phyloP scores from a whole-genome alignment of 1,284 basidiomycete species.

The Coniferiporia weirii region DNA sequence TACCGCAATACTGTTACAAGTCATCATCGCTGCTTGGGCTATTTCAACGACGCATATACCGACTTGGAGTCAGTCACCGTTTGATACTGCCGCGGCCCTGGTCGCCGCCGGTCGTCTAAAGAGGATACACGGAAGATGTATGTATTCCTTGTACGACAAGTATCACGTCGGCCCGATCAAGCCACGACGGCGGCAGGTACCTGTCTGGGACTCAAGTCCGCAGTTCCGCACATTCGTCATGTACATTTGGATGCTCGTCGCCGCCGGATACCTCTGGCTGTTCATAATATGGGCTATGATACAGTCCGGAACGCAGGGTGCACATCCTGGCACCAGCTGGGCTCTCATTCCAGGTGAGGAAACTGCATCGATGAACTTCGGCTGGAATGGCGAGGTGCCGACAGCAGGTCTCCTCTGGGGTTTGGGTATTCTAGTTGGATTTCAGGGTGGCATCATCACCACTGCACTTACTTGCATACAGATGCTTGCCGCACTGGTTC shows the following conservation, averaged over 20 bases:
- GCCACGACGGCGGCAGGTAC: neutral
- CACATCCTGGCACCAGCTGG: neutral
- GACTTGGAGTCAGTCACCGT: constrained; percentile 4
- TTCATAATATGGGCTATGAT: constrained; percentile 14
- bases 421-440: constrained; percentile 13
- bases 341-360: neutral
- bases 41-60: neutral
- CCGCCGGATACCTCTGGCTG: constrained; percentile 12
- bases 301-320: constrained; percentile 11
- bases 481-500: neutral
- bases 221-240: constrained; percentile 9
- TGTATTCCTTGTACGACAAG: constrained; percentile 10
- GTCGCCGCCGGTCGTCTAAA: neutral
- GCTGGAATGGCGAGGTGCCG: constrained; percentile 13
- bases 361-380: constrained; percentile 6
- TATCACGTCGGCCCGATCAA: neutral
- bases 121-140: constrained; percentile 12
- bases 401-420: constrained; percentile 12
- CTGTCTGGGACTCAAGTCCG: constrained; percentile 1
- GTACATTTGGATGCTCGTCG: constrained; percentile 13
- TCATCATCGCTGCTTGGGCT: neutral
- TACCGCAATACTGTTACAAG: neutral
- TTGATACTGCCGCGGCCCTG: neutral
- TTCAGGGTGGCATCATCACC: constrained; percentile 18
- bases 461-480: constrained; percentile 9